Base-by-base conservation (phyloP, 2,329 filamentous ascomycete species). In the Aspergillus arachidicola region DNA sequence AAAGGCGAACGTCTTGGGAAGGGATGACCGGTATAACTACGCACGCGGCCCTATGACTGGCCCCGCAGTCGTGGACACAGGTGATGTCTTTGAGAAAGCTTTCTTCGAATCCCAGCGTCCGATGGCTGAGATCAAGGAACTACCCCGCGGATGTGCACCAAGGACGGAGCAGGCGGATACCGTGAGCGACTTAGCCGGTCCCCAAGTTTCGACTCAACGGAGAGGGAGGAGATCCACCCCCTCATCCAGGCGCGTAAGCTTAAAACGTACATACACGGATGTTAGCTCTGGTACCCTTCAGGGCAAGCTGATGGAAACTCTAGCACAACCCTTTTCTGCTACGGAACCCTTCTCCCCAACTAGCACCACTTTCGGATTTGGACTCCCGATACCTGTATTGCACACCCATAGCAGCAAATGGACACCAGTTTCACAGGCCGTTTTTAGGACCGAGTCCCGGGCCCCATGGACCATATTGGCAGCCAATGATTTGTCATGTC, bases 381-480 rank as follows among this genome's bases (percentile, higher is more conserved):
- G 78, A 48, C 84, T 76, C 28, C 72, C 72, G 19, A 71, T 73
- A 14, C 82, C 89, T 19, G 82, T 85, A 11, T 85, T 92, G n/a
- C 94, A 97, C 77, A 91, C 91, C 10, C 94, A 97, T 78, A 91
- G 92, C 62, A 95, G 92, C 71, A 88, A 95, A 76, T 97, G 93
- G 89, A 89, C 91, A 16, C 93, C 93, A 9, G 92, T 93, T 48
- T 92, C 94, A 6, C 95, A 99, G 77, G 95, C 95, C 59, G 97
- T 99, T 62, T 99, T 99, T 76, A 96, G 94, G 9, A 99, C 95
- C n/a, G 92, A 96, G 77, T 86, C 91, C 16, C 89, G 91, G 67
- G 87, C 92, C 10, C 95, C 94, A 3, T 99, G 93, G 91, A 99
- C 94, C 1, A 97, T 99, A 64, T 86, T 97, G 59, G 92, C 95